Percentiles rank a stretch among this genome's conserved stretches.
Conservation (phyloP, 2,329 filamentous ascomycete genomes). For the Sporothrix humicola region DNA sequence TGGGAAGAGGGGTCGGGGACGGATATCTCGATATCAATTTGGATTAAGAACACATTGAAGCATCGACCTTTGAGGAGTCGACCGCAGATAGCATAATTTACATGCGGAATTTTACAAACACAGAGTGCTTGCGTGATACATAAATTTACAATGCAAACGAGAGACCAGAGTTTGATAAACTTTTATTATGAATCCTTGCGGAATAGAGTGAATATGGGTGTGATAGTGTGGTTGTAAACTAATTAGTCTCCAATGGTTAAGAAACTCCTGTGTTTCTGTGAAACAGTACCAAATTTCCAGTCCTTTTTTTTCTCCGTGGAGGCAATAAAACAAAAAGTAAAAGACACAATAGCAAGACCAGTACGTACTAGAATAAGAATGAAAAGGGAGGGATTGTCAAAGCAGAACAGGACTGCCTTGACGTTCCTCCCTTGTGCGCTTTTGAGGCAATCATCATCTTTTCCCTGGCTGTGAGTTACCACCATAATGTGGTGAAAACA, state of each 20-base stretch:
- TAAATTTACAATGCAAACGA: neutral
- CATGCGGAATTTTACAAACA: neutral
- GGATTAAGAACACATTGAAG: neutral
- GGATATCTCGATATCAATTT: neutral
- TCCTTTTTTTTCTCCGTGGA: neutral
- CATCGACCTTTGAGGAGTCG: neutral
- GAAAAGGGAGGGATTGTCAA: neutral
- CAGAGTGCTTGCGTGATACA: too few relatives aligned
- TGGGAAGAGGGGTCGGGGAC: neutral
- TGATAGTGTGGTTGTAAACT: neutral
- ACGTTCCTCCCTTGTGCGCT: too few relatives aligned
- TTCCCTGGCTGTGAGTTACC: constrained; percentile 17
- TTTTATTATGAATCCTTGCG: neutral
- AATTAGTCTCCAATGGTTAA: neutral
- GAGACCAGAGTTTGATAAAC: neutral
- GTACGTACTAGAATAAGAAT: constrained; percentile 45
- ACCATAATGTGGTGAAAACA: neutral
- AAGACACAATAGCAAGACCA: constrained; percentile 29
- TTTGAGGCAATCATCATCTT: neutral
- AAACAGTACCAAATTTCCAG: constrained; percentile 1
- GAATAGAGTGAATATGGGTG: neutral
- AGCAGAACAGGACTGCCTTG: too few relatives aligned
- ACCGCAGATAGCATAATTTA: constrained; percentile 6
- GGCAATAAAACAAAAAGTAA: neutral
- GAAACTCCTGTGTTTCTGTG: neutral